A percentile compares a stretch with the other conserved stretches of the same genome.
phyloP scores from a whole-genome alignment of 2,329 filamentous ascomycete genomes.

The Phaeosphaeriaceae sp. region DNA sequence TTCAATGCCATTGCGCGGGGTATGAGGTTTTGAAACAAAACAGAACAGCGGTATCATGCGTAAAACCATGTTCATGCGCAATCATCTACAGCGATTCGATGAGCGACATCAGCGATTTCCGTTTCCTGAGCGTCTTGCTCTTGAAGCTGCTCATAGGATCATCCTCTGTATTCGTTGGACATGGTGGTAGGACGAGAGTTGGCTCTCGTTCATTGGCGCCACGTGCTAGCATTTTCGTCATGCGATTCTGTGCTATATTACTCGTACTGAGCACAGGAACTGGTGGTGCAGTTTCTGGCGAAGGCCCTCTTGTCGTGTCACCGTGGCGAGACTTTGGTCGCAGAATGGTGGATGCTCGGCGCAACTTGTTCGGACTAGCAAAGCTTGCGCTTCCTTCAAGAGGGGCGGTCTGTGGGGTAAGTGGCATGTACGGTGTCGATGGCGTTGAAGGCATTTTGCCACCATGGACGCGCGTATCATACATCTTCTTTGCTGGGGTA shows the following conservation, averaged over 20 bases:
- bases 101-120: constrained; percentile 48
- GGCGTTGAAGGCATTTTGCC: constrained; percentile 29
- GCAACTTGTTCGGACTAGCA: constrained; percentile 31
- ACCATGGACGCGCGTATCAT: constrained; percentile 34
- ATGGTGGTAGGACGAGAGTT: constrained; percentile 41
- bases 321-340: constrained; percentile 31
- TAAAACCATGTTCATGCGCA: not conserved
- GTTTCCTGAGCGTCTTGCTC: constrained; percentile 39
- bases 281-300: constrained; percentile 33
- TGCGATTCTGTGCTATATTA: constrained; percentile 22
- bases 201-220: constrained; percentile 47
- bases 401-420: constrained; percentile 43
- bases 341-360: constrained; percentile 40
- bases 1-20: constrained; percentile 16
- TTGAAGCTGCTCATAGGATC: constrained; percentile 29
- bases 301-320: constrained; percentile 21
- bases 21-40: constrained; percentile 25
- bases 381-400: constrained; percentile 27
- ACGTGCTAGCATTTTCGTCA: constrained; percentile 38
- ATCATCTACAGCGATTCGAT: constrained; percentile 27
- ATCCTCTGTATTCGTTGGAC: constrained; percentile 24
- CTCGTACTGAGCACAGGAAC: constrained; percentile 21
- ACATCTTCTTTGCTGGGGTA: constrained; percentile 40
- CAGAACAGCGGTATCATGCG: not conserved
- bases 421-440: constrained; percentile 38